phyloP scores from a whole-genome alignment of 306 rosid species.

The Dicorynia guianensis region DNA sequence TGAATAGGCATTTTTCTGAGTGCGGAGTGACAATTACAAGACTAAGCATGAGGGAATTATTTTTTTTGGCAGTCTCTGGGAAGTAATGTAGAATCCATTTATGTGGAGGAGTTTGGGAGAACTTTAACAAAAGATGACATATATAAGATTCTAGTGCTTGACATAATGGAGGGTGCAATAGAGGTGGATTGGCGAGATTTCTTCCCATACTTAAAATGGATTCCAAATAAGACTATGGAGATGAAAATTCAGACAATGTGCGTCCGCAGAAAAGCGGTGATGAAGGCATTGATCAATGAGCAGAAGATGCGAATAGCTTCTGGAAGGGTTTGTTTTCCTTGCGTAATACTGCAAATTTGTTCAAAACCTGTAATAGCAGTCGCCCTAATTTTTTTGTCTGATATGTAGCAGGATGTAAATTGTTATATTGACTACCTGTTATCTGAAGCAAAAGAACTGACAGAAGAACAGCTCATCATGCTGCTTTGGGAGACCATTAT shows the following conservation, averaged over 20 bases:
- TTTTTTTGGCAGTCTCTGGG: slow-evolving; percentile 84
- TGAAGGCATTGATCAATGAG: slow-evolving; percentile 68
- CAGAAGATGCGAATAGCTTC: slow-evolving; percentile 74
- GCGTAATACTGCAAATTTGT: background rate
- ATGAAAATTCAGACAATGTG: slow-evolving; percentile 50
- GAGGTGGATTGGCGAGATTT: slow-evolving; percentile 99
- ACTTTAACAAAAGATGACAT: slow-evolving; percentile 62
- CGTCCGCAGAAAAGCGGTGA: slow-evolving; percentile 54
- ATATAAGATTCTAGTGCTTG: slow-evolving; percentile 70
- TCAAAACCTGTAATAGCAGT: background rate
- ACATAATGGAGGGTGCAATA: slow-evolving; percentile 88
- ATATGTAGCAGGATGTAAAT: slow-evolving; percentile 60
- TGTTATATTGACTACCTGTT: slow-evolving; percentile 71
- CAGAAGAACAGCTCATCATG: slow-evolving; percentile 66
- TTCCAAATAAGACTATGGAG: slow-evolving; percentile 77
- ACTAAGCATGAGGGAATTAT: slow-evolving; percentile 21
- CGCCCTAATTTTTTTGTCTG: slow-evolving; percentile 37
- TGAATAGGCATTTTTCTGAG: background rate
- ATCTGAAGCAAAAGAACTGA: slow-evolving; percentile 68
- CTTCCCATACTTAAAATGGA: slow-evolving; percentile 91
- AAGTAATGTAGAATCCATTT: slow-evolving; percentile 57
- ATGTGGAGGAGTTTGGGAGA: slow-evolving; percentile 70
- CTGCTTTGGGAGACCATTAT: slow-evolving; percentile 85
- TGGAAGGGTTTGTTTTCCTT: slow-evolving; percentile 61
- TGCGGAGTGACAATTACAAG: background rate